phyloP scores from a whole-genome alignment of 441 rosid species.

The Populus hybrid region DNA sequence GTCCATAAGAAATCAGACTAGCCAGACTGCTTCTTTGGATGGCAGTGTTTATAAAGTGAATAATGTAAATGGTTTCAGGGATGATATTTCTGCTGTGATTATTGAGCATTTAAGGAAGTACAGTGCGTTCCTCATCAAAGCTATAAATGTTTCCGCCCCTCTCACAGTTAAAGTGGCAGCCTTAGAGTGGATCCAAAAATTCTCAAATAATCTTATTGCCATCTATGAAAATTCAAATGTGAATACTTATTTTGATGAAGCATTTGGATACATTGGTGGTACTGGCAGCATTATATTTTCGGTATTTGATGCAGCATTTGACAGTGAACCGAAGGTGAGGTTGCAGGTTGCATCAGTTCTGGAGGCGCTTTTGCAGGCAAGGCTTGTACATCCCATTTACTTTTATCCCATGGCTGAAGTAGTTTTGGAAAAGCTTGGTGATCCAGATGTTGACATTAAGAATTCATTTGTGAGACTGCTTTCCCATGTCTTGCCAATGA shows the following conservation, averaged over 20 bases:
- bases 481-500: conserved; percentile 65
- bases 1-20: conserved; percentile 38
- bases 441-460: conserved; percentile 67
- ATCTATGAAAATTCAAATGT: conserved; percentile 38
- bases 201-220: conserved; percentile 62
- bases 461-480: conserved; percentile 70
- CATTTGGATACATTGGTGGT: conserved; percentile 46
- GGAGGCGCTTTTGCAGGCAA: conserved; percentile 76
- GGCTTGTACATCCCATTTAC: conserved; percentile 60
- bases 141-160: conserved; percentile 69
- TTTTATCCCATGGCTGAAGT: conserved; percentile 60
- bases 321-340: conserved; percentile 88
- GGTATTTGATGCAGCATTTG: conserved; percentile 81
- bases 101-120: conserved; percentile 64
- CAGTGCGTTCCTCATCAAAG: conserved; percentile 50
- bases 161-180: conserved; percentile 66
- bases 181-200: conserved; percentile 73
- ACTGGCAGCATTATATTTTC: conserved; percentile 51
- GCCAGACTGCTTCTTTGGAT: conserved; percentile 32
- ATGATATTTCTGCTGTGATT: conserved; percentile 39
- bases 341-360: conserved; percentile 61
- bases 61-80: conserved; percentile 22
- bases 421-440: conserved; percentile 84
- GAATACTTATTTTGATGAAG: conserved; percentile 40
- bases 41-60: conserved; percentile 37